Evolutionary conservation across 441 rosid genomes (phyloP).

Genomic region (Euphorbia celastroides): DNA sequence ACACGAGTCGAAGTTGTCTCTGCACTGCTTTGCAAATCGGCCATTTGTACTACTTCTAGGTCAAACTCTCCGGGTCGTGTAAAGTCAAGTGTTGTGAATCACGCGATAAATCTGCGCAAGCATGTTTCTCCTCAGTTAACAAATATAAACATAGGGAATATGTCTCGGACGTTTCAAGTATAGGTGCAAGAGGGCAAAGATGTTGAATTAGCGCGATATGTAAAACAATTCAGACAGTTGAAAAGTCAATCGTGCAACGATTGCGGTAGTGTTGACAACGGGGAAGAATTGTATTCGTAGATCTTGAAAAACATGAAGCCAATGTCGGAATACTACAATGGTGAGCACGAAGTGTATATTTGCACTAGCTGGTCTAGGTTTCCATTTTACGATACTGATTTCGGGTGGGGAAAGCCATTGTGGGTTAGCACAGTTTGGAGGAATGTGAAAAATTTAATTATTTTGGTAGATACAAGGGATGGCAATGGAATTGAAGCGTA

Average conservation of each 20-base stretch:
- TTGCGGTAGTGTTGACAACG: background rate
- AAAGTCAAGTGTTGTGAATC: conserved; percentile 11
- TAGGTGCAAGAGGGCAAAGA: background rate
- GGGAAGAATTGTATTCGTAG: background rate
- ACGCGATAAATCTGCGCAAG: conserved; percentile 19
- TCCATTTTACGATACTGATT: conserved; percentile 26
- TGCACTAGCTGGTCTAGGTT: conserved; percentile 22
- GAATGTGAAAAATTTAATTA: background rate
- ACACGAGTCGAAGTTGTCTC: conserved; percentile 35
- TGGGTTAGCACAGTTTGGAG: background rate
- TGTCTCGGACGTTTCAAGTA: background rate
- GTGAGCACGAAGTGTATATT: conserved; percentile 14
- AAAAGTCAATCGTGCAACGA: background rate
- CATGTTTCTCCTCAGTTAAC: conserved; percentile 19
- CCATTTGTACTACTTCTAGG: conserved; percentile 13
- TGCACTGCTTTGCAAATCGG: conserved; percentile 30
- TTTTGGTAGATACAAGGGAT: background rate
- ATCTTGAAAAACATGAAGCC: background rate
- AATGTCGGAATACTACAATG: conserved; percentile 9
- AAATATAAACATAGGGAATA: background rate
- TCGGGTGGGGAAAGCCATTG: background rate
- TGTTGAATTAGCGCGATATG: background rate
- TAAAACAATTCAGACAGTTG: background rate
- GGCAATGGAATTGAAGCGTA: background rate
- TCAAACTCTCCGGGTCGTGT: background rate